Conservation (phyloP, 2,329 filamentous ascomycete genomes). For the Hysterium pulicare region DNA sequence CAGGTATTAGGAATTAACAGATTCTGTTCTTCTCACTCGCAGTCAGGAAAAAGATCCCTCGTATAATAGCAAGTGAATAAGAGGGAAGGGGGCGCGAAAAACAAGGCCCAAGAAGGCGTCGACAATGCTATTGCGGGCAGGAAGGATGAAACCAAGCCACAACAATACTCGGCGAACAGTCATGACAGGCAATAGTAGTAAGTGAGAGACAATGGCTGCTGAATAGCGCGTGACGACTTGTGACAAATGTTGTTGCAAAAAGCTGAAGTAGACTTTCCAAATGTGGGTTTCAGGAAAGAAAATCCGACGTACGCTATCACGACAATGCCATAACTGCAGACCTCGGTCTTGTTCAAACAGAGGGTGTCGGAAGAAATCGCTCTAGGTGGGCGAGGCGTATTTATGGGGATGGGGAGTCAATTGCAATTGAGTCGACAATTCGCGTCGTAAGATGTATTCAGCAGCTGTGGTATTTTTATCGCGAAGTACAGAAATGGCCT, state of each 20-base stretch:
- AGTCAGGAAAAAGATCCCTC: conserved; percentile 23
- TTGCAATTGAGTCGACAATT: conserved; percentile 5
- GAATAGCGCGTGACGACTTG: conserved; percentile 16
- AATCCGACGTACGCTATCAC: conserved; percentile 30
- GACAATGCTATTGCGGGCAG: conserved; percentile 14
- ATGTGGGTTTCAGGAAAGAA: conserved; percentile 32
- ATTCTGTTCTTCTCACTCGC: conserved; percentile 18
- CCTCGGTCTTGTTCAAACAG: conserved; percentile 2
- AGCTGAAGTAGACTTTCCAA: conserved; percentile 22
- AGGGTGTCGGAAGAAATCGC: background rate
- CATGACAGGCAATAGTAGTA: conserved; percentile 8
- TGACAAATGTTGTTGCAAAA: conserved; percentile 32
- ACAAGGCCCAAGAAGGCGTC: conserved; percentile 14
- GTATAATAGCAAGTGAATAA: conserved; percentile 24
- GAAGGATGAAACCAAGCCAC: conserved; percentile 7
- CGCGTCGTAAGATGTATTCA: conserved; percentile 2
- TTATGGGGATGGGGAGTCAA: background rate
- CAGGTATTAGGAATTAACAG: conserved; percentile 23
- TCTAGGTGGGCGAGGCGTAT: background rate
- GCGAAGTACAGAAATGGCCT: conserved; percentile 11
- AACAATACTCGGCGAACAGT: conserved; percentile 3
- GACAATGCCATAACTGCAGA: conserved; percentile 3
- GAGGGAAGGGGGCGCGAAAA: conserved; percentile 9
- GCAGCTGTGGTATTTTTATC: conserved; percentile 10
- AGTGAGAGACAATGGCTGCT: background rate